These are phyloP conservation scores for Tremella yokohamensis DNA, from an alignment of 768 basidiomycete species.

Conservation along the genomic window DNA sequence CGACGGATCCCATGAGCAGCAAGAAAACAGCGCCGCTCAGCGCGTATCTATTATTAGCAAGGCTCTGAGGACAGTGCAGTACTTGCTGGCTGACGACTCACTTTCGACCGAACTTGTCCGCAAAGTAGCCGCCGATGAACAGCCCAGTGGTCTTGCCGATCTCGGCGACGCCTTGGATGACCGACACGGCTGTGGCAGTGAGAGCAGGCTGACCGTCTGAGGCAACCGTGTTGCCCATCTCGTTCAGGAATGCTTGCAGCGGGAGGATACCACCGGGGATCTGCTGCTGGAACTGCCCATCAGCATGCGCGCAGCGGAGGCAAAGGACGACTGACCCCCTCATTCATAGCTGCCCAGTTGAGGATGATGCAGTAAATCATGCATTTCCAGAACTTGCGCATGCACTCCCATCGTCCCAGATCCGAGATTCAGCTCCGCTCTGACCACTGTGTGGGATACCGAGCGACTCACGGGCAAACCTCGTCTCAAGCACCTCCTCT, in stretches of 20 bases:
- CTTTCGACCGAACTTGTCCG: conserved; percentile 28
- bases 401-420: no score
- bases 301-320: no score
- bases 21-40: no score
- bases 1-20: no score
- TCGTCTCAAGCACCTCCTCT: no score
- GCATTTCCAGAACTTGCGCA: conserved; percentile 17
- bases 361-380: conserved; percentile 22
- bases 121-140: conserved; percentile 20
- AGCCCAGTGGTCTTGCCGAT: conserved; percentile 27
- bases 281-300: conserved; percentile 17
- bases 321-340: conserved; percentile 9
- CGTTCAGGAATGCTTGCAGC: conserved; percentile 17
- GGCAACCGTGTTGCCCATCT: conserved; percentile 22
- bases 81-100: conserved; percentile 5
- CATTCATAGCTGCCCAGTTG: conserved; percentile 25
- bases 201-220: conserved; percentile 19
- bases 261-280: conserved; percentile 27
- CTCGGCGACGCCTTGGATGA: conserved; percentile 27
- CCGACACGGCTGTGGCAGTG: conserved; percentile 23
- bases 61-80: background rate
- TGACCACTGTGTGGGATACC: no score
- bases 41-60: background rate
- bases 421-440: no score
- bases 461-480: no score